Evolutionary conservation across 768 basidiomycete genomes (phyloP).

Genomic region (Mycena crocata): DNA sequence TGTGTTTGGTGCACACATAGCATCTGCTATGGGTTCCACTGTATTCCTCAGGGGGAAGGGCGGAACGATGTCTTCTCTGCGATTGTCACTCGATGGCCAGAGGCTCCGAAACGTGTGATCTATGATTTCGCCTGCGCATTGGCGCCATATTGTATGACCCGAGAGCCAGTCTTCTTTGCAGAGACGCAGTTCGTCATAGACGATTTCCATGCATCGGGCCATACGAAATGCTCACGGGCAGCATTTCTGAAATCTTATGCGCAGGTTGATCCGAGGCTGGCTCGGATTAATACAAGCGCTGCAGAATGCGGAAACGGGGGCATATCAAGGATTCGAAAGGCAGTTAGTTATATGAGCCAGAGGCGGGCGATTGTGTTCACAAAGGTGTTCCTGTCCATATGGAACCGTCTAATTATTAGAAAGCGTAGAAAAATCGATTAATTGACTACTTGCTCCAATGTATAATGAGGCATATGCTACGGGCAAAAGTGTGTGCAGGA

Average conservation of each 20-base stretch:
- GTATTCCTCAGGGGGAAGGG: constrained; percentile 49
- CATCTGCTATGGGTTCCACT: constrained; percentile 47
- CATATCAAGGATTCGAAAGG: too few relatives aligned
- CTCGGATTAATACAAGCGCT: too few relatives aligned
- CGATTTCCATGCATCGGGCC: constrained; percentile 31
- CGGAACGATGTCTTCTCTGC: constrained; percentile 53
- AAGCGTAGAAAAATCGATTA: too few relatives aligned
- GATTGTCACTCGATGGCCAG: constrained; percentile 46
- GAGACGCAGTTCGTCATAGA: constrained; percentile 32
- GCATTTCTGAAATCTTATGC: constrained; percentile 26
- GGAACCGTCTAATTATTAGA: too few relatives aligned
- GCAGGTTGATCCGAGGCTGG: too few relatives aligned
- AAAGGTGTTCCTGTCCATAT: too few relatives aligned
- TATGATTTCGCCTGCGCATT: constrained; percentile 44
- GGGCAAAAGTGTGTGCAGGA: too few relatives aligned
- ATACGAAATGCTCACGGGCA: constrained; percentile 28
- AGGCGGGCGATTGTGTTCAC: too few relatives aligned
- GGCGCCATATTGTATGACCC: constrained; percentile 42
- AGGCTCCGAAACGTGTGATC: constrained; percentile 40
- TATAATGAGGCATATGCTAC: too few relatives aligned
- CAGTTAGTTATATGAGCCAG: too few relatives aligned
- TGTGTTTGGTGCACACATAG: constrained; percentile 46
- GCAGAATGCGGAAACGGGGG: too few relatives aligned
- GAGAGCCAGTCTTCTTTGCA: constrained; percentile 32
- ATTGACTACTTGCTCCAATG: too few relatives aligned